Percentiles rank a stretch among this genome's conserved stretches.
phyloP scores from a whole-genome alignment of 257 asterid species.

The Vinca minor region DNA sequence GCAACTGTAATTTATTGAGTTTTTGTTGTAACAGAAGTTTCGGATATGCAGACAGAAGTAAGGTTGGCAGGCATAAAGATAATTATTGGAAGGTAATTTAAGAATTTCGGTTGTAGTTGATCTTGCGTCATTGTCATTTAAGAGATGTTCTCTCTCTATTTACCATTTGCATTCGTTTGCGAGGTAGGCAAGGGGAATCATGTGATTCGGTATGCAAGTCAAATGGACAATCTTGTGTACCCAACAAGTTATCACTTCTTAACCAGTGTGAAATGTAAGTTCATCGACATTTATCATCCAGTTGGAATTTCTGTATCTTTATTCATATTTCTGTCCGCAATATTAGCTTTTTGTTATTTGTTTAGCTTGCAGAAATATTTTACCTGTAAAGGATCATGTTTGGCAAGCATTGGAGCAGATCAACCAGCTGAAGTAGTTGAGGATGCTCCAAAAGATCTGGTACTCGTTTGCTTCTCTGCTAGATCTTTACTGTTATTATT shows the following conservation, averaged over 20 bases:
- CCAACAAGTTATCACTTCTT: conserved; percentile 70
- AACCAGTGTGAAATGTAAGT: conserved; percentile 79
- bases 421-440: conserved; percentile 92
- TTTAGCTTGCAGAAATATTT: conserved; percentile 60
- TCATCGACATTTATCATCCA: conserved; percentile 9
- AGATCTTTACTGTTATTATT: conserved; percentile 1
- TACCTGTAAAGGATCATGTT: conserved; percentile 74
- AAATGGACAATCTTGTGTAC: conserved; percentile 76
- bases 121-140: background rate
- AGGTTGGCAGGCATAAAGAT: conserved; percentile 65
- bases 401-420: conserved; percentile 73
- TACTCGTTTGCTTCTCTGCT: conserved; percentile 19
- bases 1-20: background rate
- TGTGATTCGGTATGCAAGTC: conserved; percentile 76
- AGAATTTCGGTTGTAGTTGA: conserved; percentile 4
- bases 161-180: conserved; percentile 19
- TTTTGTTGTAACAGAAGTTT: conserved; percentile 32
- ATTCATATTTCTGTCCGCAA: background rate
- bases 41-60: conserved; percentile 44
- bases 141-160: background rate
- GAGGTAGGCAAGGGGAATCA: conserved; percentile 72
- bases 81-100: conserved; percentile 55
- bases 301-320: background rate
- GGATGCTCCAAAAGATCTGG: conserved; percentile 75
- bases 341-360: conserved; percentile 10